phyloP scores from a whole-genome alignment of 768 basidiomycete genomes.

The Terana coerulea region DNA sequence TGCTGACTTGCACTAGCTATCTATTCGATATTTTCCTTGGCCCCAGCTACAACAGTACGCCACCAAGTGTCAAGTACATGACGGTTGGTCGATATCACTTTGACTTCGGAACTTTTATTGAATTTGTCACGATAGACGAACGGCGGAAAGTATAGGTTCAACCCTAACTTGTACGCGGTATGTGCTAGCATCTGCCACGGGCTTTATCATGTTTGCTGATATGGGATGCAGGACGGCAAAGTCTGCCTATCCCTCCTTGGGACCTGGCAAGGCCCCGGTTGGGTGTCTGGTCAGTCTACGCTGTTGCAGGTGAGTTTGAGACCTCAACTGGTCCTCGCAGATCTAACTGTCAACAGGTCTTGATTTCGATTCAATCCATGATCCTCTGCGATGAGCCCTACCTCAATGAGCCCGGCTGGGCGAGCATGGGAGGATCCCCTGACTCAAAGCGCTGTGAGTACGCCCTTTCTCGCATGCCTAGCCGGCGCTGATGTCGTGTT shows the following conservation, averaged over 20 bases:
- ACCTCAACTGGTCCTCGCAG: background rate
- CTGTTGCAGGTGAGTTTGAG: slow-evolving; percentile 67
- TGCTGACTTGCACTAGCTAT: slow-evolving; percentile 36
- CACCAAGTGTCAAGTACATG: slow-evolving; percentile 73
- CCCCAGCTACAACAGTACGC: slow-evolving; percentile 82
- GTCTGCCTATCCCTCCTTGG: slow-evolving; percentile 90
- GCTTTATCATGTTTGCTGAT: slow-evolving; percentile 3
- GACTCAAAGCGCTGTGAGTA: slow-evolving; percentile 72
- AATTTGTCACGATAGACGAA: slow-evolving; percentile 52
- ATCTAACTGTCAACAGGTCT: slow-evolving; percentile 40
- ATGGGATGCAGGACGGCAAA: slow-evolving; percentile 70
- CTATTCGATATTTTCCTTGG: slow-evolving; percentile 94
- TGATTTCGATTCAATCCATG: slow-evolving; percentile 96
- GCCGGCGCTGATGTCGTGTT: slow-evolving; percentile 12
- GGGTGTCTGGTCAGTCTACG: slow-evolving; percentile 88
- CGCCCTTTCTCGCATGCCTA: background rate
- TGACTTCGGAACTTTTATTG: background rate
- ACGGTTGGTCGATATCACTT: slow-evolving; percentile 40
- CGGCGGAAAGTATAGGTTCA: slow-evolving; percentile 86
- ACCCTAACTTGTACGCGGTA: slow-evolving; percentile 92
- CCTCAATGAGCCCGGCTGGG: slow-evolving; percentile 91
- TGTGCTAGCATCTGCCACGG: slow-evolving; percentile 21
- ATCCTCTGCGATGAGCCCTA: slow-evolving; percentile 94
- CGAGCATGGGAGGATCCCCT: slow-evolving; percentile 64
- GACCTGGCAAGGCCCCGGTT: slow-evolving; percentile 92